These are phyloP conservation scores for Zygosaccharomyces bisporus DNA, from an alignment of 805 yeast species.

Conservation along the genomic window DNA sequence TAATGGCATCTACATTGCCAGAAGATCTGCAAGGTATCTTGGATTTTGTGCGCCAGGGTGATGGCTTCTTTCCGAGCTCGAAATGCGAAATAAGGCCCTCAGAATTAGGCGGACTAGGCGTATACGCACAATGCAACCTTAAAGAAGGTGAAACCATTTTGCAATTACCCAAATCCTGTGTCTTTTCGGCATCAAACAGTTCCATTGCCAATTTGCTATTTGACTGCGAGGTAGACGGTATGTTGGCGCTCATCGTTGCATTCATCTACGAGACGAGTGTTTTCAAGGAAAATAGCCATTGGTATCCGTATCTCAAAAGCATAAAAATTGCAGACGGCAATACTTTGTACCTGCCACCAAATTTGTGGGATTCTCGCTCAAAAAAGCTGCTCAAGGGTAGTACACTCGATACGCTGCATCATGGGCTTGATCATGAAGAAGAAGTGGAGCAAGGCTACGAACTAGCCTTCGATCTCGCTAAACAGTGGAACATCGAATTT, in stretches of 20 bases:
- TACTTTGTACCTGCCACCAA: constrained; percentile 49
- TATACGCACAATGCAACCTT: constrained; percentile 50
- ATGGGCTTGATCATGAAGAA: constrained; percentile 28
- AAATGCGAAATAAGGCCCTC: constrained; percentile 46
- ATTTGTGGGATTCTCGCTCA: constrained; percentile 57
- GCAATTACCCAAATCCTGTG: constrained; percentile 57
- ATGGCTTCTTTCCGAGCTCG: constrained; percentile 52
- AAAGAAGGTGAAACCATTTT: constrained; percentile 42
- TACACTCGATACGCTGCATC: constrained; percentile 55
- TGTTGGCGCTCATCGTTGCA: constrained; percentile 62
- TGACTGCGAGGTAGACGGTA: constrained; percentile 60
- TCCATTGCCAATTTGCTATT: constrained; percentile 60
- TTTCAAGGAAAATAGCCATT: constrained; percentile 65
- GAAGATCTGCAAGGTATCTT: constrained; percentile 34
- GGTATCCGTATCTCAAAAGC: constrained; percentile 63
- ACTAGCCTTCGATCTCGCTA: constrained; percentile 37
- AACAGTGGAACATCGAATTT: constrained; percentile 33
- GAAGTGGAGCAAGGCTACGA: constrained; percentile 42
- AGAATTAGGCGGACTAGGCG: constrained; percentile 65
- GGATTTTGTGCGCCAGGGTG: constrained; percentile 52
- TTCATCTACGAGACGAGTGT: constrained; percentile 64
- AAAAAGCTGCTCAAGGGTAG: constrained; percentile 53
- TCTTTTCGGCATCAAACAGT: constrained; percentile 57
- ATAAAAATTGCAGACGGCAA: constrained; percentile 40
- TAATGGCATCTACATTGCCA: constrained; percentile 35